Conservation (phyloP, 441 rosid species). For the Croton setiger region DNA sequence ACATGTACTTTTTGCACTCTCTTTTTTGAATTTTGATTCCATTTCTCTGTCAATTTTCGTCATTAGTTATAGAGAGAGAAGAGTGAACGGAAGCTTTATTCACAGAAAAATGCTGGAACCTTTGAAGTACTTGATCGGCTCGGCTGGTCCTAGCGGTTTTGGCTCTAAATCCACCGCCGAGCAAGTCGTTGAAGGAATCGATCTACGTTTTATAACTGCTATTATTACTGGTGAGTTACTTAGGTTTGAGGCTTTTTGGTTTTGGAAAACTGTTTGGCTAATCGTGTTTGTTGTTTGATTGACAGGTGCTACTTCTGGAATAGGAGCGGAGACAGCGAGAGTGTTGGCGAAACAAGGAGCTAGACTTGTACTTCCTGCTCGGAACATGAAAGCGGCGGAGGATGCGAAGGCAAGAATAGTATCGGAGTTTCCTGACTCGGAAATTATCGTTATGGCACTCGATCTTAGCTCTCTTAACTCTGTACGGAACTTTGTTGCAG, state of each 20-base stretch:
- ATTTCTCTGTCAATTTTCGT: too few species aligned
- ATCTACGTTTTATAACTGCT: conserved; percentile 64
- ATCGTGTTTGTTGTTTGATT: neutral
- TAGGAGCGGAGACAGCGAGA: conserved; percentile 91
- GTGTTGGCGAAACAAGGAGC: conserved; percentile 75
- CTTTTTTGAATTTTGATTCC: too few species aligned
- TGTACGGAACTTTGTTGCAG: conserved; percentile 54
- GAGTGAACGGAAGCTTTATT: too few species aligned
- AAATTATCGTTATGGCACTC: conserved; percentile 67
- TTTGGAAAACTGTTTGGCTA: neutral
- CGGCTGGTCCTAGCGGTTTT: conserved; percentile 66
- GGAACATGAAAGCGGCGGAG: conserved; percentile 79
- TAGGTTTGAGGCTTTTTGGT: neutral
- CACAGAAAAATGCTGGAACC: conserved; percentile 67
- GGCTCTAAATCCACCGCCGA: conserved; percentile 91
- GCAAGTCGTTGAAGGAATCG: conserved; percentile 46
- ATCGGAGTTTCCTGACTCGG: conserved; percentile 63
- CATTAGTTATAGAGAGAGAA: neutral
- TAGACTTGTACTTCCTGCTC: conserved; percentile 71
- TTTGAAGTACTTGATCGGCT: conserved; percentile 69
- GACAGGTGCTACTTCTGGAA: conserved; percentile 90
- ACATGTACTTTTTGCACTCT: neutral
- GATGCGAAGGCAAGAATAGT: conserved; percentile 64
- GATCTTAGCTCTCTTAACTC: conserved; percentile 87
- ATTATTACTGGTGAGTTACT: conserved; percentile 68